These are phyloP conservation scores for Calycina herbarum DNA, from an alignment of 2,329 filamentous ascomycete genomes.

Conservation along the genomic window DNA sequence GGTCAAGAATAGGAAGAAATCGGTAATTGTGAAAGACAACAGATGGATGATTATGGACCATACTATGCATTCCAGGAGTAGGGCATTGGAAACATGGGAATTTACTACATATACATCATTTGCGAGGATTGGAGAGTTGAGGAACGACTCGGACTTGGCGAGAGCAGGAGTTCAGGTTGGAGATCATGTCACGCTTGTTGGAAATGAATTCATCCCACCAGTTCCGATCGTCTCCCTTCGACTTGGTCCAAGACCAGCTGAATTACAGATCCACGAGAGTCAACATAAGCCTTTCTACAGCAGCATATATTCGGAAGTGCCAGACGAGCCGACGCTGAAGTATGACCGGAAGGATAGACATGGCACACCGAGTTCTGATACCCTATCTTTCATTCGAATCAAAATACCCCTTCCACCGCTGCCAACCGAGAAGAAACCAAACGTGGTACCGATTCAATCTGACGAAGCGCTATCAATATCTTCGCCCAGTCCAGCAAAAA, in stretches of 20 bases:
- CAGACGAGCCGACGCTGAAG: slow-evolving; percentile 7
- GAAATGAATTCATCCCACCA: slow-evolving; percentile 27
- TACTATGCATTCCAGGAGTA: neutral
- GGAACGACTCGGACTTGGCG: slow-evolving; percentile 33
- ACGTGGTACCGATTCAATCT: neutral
- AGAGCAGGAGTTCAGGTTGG: slow-evolving; percentile 27
- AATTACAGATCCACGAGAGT: slow-evolving; percentile 3
- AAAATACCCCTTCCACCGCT: slow-evolving; percentile 13
- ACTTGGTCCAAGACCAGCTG: slow-evolving; percentile 25
- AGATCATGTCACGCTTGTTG: slow-evolving; percentile 23
- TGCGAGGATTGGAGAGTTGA: slow-evolving; percentile 31
- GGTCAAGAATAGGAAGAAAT: neutral
- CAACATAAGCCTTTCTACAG: slow-evolving; percentile 16
- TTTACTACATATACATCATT: slow-evolving; percentile 26
- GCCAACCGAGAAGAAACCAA: neutral
- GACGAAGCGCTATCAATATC: neutral
- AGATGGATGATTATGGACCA: slow-evolving; percentile 10
- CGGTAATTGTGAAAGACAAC: neutral
- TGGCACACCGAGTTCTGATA: neutral
- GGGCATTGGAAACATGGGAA: slow-evolving; percentile 28
- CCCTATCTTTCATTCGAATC: slow-evolving; percentile 22
- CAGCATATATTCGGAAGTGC: slow-evolving; percentile 8
- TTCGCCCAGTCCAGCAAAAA: slow-evolving; percentile 7
- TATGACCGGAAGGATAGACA: slow-evolving; percentile 3
- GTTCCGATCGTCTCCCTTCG: slow-evolving; percentile 34